A percentile compares a stretch with the other conserved stretches of the same genome.
Conservation (phyloP, 2,329 filamentous ascomycete species). For the Aspergillus sp. region DNA sequence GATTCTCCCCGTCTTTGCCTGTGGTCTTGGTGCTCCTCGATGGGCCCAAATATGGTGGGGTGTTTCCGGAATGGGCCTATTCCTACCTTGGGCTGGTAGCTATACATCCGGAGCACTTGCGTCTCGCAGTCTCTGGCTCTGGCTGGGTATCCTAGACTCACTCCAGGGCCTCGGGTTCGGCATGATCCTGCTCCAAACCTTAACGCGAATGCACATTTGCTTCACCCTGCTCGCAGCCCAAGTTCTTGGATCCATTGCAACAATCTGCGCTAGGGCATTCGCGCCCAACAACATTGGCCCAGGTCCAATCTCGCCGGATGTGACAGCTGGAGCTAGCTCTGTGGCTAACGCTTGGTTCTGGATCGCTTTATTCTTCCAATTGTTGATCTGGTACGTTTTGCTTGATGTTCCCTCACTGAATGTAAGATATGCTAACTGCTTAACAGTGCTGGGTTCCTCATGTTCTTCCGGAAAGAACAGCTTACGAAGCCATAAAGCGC, state of each 20-base stretch:
- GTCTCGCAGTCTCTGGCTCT: conserved; percentile 62
- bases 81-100: conserved; percentile 62
- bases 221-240: conserved; percentile 62
- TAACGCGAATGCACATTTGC: conserved; percentile 64
- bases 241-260: conserved; percentile 61
- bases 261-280: conserved; percentile 61
- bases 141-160: conserved; percentile 65
- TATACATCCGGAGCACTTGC: conserved; percentile 56
- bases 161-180: conserved; percentile 67
- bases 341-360: conserved; percentile 59
- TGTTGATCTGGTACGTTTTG: conserved; percentile 55
- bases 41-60: conserved; percentile 71
- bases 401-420: not conserved
- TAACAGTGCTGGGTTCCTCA: conserved; percentile 38
- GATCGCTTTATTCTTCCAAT: conserved; percentile 58
- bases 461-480: conserved; percentile 49
- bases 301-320: conserved; percentile 62
- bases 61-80: conserved; percentile 59
- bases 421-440: not conserved
- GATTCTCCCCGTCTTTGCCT: conserved; percentile 67
- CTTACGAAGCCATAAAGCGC: conserved; percentile 41
- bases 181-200: conserved; percentile 66
- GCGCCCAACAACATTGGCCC: conserved; percentile 63
- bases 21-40: conserved; percentile 63
- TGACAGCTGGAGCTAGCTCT: conserved; percentile 49